A percentile compares a stretch with the other conserved stretches of the same genome.
Evolutionary conservation across 1,139 yeast species (phyloP).

Genomic region (Magnusiomyces paraingens): DNA sequence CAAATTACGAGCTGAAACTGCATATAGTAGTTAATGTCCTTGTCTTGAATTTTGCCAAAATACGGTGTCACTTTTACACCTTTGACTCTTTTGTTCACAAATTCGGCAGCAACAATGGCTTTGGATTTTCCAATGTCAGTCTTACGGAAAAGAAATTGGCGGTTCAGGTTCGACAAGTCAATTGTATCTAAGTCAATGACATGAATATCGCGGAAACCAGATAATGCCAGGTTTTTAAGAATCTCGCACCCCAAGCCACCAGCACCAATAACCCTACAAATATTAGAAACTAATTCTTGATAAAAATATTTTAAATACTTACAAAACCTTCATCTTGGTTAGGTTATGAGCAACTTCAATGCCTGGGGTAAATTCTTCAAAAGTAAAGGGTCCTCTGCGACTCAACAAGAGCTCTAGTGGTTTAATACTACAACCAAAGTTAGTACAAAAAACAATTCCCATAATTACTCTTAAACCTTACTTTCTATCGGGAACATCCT

Average conservation of each 20-base stretch:
- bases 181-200: slow-evolving; percentile 95
- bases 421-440: slow-evolving; percentile 4
- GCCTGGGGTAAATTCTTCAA: slow-evolving; percentile 35
- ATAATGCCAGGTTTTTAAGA: slow-evolving; percentile 69
- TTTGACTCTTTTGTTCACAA: slow-evolving; percentile 44
- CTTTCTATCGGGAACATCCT: too few relatives aligned
- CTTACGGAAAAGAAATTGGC: slow-evolving; percentile 77
- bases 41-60: slow-evolving; percentile 68
- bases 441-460: too few relatives aligned
- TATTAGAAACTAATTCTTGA: neutral
- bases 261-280: slow-evolving; percentile 61
- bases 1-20: slow-evolving; percentile 72
- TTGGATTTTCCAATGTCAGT: slow-evolving; percentile 74
- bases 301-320: slow-evolving; percentile 16
- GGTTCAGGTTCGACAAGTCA: slow-evolving; percentile 79
- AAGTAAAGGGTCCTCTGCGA: slow-evolving; percentile 36
- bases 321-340: slow-evolving; percentile 32
- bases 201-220: slow-evolving; percentile 69
- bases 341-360: slow-evolving; percentile 27
- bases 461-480: too few relatives aligned
- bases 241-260: slow-evolving; percentile 97
- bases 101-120: slow-evolving; percentile 70
- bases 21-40: slow-evolving; percentile 54
- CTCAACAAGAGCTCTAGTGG: slow-evolving; percentile 28
- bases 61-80: slow-evolving; percentile 49